These are phyloP conservation scores for Musa balbisiana DNA, from an alignment of 202 grass and related monocot genomes.

Conservation along the genomic window DNA sequence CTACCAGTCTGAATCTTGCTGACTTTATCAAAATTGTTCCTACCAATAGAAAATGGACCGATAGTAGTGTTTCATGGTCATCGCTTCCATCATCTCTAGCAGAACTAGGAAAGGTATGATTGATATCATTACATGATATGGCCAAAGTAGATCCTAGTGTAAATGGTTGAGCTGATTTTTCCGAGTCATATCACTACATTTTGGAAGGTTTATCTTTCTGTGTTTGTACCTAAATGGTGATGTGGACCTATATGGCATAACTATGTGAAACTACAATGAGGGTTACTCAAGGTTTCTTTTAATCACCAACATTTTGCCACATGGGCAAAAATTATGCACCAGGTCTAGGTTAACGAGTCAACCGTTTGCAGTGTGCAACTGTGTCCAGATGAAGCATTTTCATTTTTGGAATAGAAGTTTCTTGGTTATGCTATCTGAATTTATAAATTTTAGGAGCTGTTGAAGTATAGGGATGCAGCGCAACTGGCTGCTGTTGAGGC, in stretches of 20 bases:
- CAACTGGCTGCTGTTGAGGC: conserved; percentile 4
- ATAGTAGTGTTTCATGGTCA: conserved; percentile 15
- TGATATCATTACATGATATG: background rate
- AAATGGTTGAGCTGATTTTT: background rate
- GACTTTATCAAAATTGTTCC: conserved; percentile 15
- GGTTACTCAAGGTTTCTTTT: background rate
- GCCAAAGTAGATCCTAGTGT: background rate
- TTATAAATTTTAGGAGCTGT: conserved; percentile 1
- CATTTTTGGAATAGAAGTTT: too few relatives aligned
- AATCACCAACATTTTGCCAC: background rate
- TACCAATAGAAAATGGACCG: conserved; percentile 4
- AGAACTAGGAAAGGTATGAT: conserved; percentile 19
- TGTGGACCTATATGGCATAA: too few relatives aligned
- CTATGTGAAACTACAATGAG: background rate
- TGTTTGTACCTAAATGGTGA: too few relatives aligned
- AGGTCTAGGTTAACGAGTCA: background rate
- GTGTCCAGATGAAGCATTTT: too few relatives aligned
- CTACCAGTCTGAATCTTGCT: background rate
- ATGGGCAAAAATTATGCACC: background rate
- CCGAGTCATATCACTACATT: too few relatives aligned
- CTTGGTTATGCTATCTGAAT: background rate
- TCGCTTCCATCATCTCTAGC: conserved; percentile 15
- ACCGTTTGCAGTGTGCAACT: background rate
- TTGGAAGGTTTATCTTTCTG: too few relatives aligned
- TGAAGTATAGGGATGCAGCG: background rate